Evolutionary conservation across 176 grass and related monocot species (phyloP).

Genomic region (Neostapfia colusana): DNA sequence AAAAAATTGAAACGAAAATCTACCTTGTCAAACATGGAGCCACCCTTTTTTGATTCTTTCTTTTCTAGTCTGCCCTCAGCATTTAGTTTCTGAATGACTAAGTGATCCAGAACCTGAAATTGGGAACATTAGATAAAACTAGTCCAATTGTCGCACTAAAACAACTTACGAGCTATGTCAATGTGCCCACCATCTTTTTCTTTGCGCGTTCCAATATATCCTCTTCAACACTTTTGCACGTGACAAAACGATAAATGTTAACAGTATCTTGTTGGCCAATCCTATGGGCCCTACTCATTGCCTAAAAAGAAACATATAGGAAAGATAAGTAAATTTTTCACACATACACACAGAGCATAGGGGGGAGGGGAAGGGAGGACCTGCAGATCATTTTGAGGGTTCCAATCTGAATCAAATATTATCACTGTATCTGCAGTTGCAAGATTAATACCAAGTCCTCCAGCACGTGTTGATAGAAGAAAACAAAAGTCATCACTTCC

Average conservation of each 20-base stretch:
- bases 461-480: slow-evolving; percentile 93
- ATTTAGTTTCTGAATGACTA: slow-evolving; percentile 99
- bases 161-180: slow-evolving; percentile 10
- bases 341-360: background rate
- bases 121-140: background rate
- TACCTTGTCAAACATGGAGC: slow-evolving; percentile 95
- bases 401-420: slow-evolving; percentile 99
- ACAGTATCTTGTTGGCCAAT: slow-evolving; percentile 99
- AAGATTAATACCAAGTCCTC: slow-evolving; percentile 99
- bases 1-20: slow-evolving; percentile 19
- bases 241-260: slow-evolving; percentile 97
- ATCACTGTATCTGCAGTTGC: slow-evolving; percentile 99
- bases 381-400: slow-evolving; percentile 99
- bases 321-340: slow-evolving; percentile 28
- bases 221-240: slow-evolving; percentile 98
- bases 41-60: slow-evolving; percentile 99
- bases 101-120: slow-evolving; percentile 96
- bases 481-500: slow-evolving; percentile 99
- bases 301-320: slow-evolving; percentile 34
- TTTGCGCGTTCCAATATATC: slow-evolving; percentile 98
- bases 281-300: slow-evolving; percentile 99
- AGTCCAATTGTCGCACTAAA: slow-evolving; percentile 14
- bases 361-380: slow-evolving; percentile 28
- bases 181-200: slow-evolving; percentile 78
- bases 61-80: slow-evolving; percentile 99